A percentile compares a stretch with the other conserved stretches of the same genome.
Conservation (phyloP, 1,284 basidiomycete species). For the Singerocomus inundabilis region DNA sequence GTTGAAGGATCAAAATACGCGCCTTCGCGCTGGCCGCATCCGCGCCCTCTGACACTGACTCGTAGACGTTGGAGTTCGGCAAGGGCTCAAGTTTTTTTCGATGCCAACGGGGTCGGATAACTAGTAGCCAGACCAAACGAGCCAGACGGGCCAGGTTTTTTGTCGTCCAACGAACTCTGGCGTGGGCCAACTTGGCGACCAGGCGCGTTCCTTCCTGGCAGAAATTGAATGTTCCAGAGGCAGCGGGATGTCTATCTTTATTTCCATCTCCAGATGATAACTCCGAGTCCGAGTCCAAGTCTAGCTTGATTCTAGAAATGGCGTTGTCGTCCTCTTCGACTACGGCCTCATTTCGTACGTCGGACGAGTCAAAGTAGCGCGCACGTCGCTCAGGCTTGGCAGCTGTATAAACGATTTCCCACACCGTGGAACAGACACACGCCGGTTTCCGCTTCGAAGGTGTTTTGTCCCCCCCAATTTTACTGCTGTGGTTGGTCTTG, state of each 20-base stretch:
- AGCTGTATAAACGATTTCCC: constrained; percentile 6
- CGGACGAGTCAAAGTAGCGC: constrained; percentile 43
- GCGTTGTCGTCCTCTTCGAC: constrained; percentile 27
- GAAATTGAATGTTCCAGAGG: constrained; percentile 6
- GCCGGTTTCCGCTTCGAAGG: constrained; percentile 26
- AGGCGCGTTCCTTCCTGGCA: constrained; percentile 35
- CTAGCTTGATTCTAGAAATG: constrained; percentile 32
- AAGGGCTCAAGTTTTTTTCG: constrained; percentile 2
- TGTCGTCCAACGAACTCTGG: constrained; percentile 50
- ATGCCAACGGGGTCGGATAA: background rate
- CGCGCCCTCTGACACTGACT: constrained; percentile 3
- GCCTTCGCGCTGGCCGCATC: constrained; percentile 13
- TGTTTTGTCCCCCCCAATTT: constrained; percentile 4
- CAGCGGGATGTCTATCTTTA: constrained; percentile 9
- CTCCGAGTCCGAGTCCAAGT: constrained; percentile 34
- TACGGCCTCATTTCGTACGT: constrained; percentile 36
- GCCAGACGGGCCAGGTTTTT: constrained; percentile 24
- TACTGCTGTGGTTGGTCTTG: background rate
- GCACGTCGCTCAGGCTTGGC: constrained; percentile 13
- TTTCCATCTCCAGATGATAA: constrained; percentile 29
- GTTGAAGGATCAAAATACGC: constrained; percentile 43
- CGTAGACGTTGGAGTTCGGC: constrained; percentile 12
- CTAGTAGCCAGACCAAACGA: background rate
- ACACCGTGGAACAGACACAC: too few species aligned
- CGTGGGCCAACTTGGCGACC: constrained; percentile 54